phyloP scores from a whole-genome alignment of 2,329 filamentous ascomycete genomes.

The Colletotrichum endophyticum region DNA sequence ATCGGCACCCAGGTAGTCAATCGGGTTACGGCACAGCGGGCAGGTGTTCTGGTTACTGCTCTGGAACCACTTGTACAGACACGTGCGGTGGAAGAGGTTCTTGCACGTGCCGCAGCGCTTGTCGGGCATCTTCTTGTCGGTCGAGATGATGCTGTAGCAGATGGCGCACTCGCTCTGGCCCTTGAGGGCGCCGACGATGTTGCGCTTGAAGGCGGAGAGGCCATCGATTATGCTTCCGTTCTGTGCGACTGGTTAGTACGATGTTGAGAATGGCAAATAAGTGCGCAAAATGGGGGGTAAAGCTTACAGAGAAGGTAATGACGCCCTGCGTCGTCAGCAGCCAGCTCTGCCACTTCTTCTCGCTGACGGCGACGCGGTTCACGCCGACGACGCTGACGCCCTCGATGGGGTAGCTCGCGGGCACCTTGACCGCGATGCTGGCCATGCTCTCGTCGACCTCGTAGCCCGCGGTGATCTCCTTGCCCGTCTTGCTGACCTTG shows the following conservation, averaged over 20 bases:
- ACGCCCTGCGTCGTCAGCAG: constrained; percentile 86
- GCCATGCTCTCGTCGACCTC: constrained; percentile 87
- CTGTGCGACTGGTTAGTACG: constrained; percentile 29
- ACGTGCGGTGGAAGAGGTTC: constrained; percentile 88
- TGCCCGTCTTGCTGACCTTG: constrained; percentile 72
- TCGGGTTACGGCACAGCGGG: constrained; percentile 89
- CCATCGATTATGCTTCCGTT: constrained; percentile 90
- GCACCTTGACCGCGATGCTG: constrained; percentile 81
- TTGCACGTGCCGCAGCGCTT: constrained; percentile 93
- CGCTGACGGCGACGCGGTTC: constrained; percentile 84
- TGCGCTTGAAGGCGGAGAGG: constrained; percentile 81
- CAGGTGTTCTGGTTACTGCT: constrained; percentile 91
- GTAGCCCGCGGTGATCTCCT: constrained; percentile 84
- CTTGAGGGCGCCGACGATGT: constrained; percentile 86
- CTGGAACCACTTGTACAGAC: constrained; percentile 97
- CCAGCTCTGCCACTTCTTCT: constrained; percentile 94
- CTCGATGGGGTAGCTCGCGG: constrained; percentile 82
- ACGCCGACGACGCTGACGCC: constrained; percentile 77
- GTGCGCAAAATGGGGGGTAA: not conserved
- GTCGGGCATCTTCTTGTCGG: constrained; percentile 87
- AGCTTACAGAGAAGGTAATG: constrained; percentile 80
- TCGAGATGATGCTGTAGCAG: constrained; percentile 92
- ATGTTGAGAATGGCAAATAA: not conserved
- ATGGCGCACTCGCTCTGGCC: constrained; percentile 96
- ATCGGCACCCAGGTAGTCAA: constrained; percentile 61